Evolutionary conservation across 345 rosid genomes (phyloP), one percentile per base, ranked within the genome.

Genomic region (Citrus reticulata): DNA sequence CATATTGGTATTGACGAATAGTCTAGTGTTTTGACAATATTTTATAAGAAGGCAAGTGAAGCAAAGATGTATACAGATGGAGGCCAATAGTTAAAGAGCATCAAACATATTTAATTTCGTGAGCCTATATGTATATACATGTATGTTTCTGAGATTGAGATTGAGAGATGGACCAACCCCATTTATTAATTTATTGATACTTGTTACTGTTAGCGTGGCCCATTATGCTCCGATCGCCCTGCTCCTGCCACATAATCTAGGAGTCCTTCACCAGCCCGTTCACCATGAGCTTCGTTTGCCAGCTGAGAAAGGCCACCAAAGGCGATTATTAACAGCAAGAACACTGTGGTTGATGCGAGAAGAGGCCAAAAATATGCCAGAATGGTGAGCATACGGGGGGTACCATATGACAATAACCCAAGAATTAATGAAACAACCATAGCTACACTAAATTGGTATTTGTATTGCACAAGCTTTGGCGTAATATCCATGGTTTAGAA

Each of bases 301-400:
- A 85, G 60, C 67, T 77, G 87, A 4, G 96, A 85, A 77, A 89
- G 78, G 55, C 98, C 95, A 25, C 97, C 96, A 46, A 91, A 91
- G 63, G 88, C 86, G 37, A 85, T 19, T 32, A 91, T 86, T 58
- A 83, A 60, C 42, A 87, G 86, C 81, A 90, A 63, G 77, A 95
- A 89, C 40, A 90, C 93, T 0, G 94, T 70, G 0, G 99, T 93
- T 29, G 98, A 95, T 16, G 94, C 99, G 32, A 93, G 81, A 79
- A 95, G 96, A 81, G 98, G 99, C 97, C 93, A 89, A 81, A 93
- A 93, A 78, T 84, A 93, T 27, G 90, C 82, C 57, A 95, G 76
- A 79, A 92, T 79, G 80, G 81, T 63, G 74, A 91, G 57, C 22
- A 92, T 29, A n/a, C 91, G 82, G 0, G 99, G 97, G 55, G 94